Evolutionary conservation across 768 basidiomycete genomes (phyloP), one percentile per base, ranked within the genome.

Genomic region (Russula sp.): DNA sequence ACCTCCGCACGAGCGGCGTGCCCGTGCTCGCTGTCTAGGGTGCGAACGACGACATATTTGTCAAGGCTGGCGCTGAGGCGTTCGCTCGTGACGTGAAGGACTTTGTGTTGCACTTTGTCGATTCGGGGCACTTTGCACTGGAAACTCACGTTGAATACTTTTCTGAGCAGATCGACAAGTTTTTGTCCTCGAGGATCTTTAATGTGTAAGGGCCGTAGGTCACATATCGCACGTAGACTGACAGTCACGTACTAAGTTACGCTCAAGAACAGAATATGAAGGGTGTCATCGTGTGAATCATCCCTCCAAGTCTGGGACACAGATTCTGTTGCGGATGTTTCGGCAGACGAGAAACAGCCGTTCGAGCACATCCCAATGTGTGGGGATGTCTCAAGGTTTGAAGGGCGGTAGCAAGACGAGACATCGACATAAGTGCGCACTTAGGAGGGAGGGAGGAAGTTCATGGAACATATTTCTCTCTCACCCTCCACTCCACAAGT

Each of bases 11-110:
- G 41, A 68, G 71, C 63, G 69, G 76, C 56, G 75, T 77, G 20
- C 76, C 77, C 1, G 62, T 79, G 16, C 72, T 82, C 2, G 80
- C 75, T 0, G 70, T 80, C 6, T 81, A 81, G 81, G 81, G 80
- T 7, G 74, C 70, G 63, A 73, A 76, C 61, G 81, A 83, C 61
- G 38, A 57, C 7, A 71, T 77, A 58, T 81, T 82, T 72, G 60
- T 76, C 22, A 72, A 75, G 9, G 61, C 74, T 0, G 80, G 79
- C 3, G 81, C 79, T 0, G 73, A 78, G 63, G 78, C 78, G 20
- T 81, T 69, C 71, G 75, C 74, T 66, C 71, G 61, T 20, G 75
- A 76, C 41, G 56, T 76, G 43, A 70, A 71, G 20, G 65, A 78
- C 5, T 74, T 75, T 2, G 68, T 76, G 68, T 72, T 80, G 5